These are phyloP conservation scores for Phytophthora foliorum DNA, from an alignment of 352 stramenopile species.

Conservation along the genomic window DNA sequence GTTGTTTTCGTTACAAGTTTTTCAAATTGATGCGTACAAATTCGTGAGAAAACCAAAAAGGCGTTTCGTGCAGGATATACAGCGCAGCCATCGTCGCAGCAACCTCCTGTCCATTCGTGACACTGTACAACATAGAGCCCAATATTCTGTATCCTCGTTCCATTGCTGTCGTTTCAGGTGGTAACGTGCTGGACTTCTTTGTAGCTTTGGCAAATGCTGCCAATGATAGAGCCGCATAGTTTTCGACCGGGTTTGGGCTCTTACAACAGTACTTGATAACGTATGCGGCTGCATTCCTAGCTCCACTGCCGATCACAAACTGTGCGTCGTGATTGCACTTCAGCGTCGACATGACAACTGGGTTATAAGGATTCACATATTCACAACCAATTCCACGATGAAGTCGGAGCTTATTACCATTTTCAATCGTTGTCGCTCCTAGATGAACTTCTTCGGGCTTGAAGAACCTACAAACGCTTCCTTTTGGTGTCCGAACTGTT, in stretches of 20 bases:
- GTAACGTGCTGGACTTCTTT: constrained; percentile 2
- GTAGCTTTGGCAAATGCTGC: constrained; percentile 22
- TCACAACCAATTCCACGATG: constrained; percentile 28
- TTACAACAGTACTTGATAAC: constrained; percentile 39
- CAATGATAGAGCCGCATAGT: constrained; percentile 5
- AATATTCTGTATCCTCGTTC: constrained; percentile 14
- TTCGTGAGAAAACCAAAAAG: constrained; percentile 37
- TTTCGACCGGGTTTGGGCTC: constrained; percentile 28
- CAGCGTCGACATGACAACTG: constrained; percentile 8
- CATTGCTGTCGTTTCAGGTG: background rate
- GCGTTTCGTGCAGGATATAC: constrained; percentile 15
- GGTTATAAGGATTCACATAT: constrained; percentile 45
- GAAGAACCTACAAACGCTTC: constrained; percentile 31
- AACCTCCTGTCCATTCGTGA: constrained; percentile 22
- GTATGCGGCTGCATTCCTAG: constrained; percentile 24
- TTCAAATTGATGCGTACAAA: constrained; percentile 15
- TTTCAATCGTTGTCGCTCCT: background rate
- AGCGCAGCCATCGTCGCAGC: constrained; percentile 22
- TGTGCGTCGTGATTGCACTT: constrained; percentile 42
- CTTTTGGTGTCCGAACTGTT: constrained; percentile 25
- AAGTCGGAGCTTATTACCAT: constrained; percentile 5
- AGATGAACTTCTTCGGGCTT: constrained; percentile 16
- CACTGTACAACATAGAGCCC: constrained; percentile 19
- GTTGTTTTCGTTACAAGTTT: background rate
- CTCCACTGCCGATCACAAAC: constrained; percentile 13